Evolutionary conservation across 1,139 yeast genomes (phyloP).

Genomic region (Kluyveromyces marxianus): DNA sequence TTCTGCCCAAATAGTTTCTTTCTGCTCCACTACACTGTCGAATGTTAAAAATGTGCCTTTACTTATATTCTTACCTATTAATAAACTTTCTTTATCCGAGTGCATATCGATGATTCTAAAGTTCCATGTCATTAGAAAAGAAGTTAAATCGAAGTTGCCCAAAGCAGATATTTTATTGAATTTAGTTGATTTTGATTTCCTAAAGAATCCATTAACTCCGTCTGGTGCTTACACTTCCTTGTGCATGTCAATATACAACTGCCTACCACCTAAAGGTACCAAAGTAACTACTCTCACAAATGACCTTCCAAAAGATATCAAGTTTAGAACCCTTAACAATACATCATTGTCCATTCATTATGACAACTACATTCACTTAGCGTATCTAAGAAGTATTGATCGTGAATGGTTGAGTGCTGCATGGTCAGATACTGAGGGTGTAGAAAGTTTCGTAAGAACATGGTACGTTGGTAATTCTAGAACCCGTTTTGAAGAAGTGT

Average conservation of each 20-base stretch:
- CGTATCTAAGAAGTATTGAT: conserved; percentile 77
- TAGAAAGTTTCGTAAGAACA: conserved; percentile 52
- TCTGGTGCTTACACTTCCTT: conserved; percentile 35
- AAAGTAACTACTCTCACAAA: conserved; percentile 30
- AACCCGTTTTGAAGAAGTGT: conserved; percentile 46
- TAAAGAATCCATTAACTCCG: conserved; percentile 34
- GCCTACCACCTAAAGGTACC: conserved; percentile 35
- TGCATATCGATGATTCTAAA: conserved; percentile 42
- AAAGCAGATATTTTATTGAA: conserved; percentile 43
- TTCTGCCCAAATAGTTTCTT: conserved; percentile 41
- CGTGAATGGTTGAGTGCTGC: conserved; percentile 80
- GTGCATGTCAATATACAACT: conserved; percentile 59
- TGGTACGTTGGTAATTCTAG: conserved; percentile 49
- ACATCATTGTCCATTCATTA: conserved; percentile 40
- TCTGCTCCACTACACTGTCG: conserved; percentile 27
- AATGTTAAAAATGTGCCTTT: conserved; percentile 27
- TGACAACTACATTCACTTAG: conserved; percentile 75
- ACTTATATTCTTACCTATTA: conserved; percentile 30
- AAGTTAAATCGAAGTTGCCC: conserved; percentile 37
- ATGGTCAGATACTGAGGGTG: conserved; percentile 84
- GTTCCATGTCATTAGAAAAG: conserved; percentile 41
- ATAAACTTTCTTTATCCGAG: conserved; percentile 35
- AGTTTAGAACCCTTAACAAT: conserved; percentile 46
- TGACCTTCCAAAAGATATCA: conserved; percentile 32
- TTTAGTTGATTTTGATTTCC: conserved; percentile 48